A percentile compares a stretch with the other conserved stretches of the same genome.
These are phyloP conservation scores for Hypoxylon sp. DNA, from an alignment of 2,329 filamentous ascomycete genomes.

Conservation along the genomic window DNA sequence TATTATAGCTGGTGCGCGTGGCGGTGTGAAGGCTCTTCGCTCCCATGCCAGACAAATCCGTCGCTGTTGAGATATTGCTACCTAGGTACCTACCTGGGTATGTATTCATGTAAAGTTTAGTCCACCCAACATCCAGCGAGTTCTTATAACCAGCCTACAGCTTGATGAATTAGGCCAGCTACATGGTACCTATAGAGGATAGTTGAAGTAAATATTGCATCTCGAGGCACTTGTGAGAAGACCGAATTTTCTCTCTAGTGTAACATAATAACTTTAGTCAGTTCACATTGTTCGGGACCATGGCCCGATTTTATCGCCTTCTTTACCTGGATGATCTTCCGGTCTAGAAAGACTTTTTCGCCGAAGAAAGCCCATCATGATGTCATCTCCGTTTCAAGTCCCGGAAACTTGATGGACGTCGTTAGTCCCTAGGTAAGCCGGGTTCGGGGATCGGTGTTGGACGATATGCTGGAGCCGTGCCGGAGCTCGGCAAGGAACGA, in stretches of 20 bases:
- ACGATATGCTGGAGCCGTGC: not conserved
- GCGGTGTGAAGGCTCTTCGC: not conserved
- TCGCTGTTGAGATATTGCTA: not conserved
- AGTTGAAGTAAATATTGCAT: not conserved
- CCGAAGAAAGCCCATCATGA: conserved; percentile 4
- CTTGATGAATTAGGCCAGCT: not conserved
- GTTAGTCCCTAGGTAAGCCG: not conserved
- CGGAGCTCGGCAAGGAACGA: not conserved
- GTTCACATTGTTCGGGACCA: not conserved
- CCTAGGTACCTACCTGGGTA: not conserved
- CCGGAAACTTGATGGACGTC: not conserved
- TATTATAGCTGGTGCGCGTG: not conserved
- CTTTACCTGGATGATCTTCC: not conserved
- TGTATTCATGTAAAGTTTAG: not conserved
- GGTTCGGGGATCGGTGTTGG: not conserved
- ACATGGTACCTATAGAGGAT: not conserved
- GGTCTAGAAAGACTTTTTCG: not conserved
- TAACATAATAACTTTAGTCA: not conserved
- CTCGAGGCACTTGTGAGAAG: too few species aligned
- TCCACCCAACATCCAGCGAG: not conserved
- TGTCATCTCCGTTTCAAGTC: not conserved
- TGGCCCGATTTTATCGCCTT: not conserved
- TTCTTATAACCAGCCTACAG: not conserved
- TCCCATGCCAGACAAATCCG: not conserved
- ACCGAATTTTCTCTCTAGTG: not conserved